Percentiles rank a stretch among this genome's conserved stretches.
These are phyloP conservation scores for Calvatia gigantea DNA, from an alignment of 768 basidiomycete species.

Conservation along the genomic window DNA sequence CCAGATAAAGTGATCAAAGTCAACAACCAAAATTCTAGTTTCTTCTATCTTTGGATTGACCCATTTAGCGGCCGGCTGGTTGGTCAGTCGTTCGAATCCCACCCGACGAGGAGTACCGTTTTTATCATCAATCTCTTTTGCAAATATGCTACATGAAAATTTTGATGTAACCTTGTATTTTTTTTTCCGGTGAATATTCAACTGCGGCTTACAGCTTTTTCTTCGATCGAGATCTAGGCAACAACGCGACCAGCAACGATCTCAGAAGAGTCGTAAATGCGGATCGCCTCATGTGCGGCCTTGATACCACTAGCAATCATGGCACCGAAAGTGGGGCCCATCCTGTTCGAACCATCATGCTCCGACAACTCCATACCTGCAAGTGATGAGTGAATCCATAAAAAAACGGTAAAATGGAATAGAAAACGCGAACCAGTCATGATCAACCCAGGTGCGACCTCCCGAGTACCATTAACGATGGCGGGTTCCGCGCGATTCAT, in stretches of 20 bases:
- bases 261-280: slow-evolving; percentile 43
- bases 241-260: slow-evolving; percentile 56
- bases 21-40: too few relatives aligned
- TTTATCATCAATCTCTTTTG: background rate
- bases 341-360: slow-evolving; percentile 75
- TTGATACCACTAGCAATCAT: slow-evolving; percentile 79
- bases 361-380: slow-evolving; percentile 81
- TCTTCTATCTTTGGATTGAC: too few relatives aligned
- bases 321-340: slow-evolving; percentile 77
- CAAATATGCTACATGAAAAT: background rate
- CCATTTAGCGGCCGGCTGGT: too few relatives aligned
- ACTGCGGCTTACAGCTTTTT: background rate
- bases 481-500: slow-evolving; percentile 81
- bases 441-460: slow-evolving; percentile 72
- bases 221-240: slow-evolving; percentile 19
- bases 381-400: slow-evolving; percentile 6
- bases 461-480: slow-evolving; percentile 75
- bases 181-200: background rate
- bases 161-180: background rate
- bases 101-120: background rate
- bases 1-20: too few relatives aligned
- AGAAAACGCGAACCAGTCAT: slow-evolving; percentile 53
- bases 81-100: background rate
- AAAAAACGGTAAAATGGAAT: background rate
- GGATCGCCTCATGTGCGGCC: slow-evolving; percentile 63